Conservation (phyloP, 495 filamentous ascomycete genomes). For the Lasiosphaeria ovina region DNA sequence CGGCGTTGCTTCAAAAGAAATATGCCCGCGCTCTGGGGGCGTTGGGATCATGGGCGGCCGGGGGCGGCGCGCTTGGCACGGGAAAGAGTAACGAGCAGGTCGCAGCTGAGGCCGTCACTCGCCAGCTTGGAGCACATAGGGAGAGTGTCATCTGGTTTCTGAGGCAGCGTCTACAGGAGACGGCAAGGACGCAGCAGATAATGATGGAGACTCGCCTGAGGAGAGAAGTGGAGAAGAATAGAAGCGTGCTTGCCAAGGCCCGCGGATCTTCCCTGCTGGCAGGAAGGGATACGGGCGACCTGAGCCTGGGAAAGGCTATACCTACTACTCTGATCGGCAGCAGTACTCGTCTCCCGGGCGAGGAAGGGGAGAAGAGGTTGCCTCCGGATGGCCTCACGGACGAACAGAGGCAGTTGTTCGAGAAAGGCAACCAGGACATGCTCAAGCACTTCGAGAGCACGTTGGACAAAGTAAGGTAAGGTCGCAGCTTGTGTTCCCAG, state of each 20-base stretch:
- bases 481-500: neutral
- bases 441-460: conserved; percentile 87
- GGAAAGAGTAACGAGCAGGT: conserved; percentile 60
- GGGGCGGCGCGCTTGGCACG: conserved; percentile 36
- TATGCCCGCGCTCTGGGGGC: conserved; percentile 59
- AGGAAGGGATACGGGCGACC: conserved; percentile 11
- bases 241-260: conserved; percentile 76
- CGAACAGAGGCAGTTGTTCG: conserved; percentile 90
- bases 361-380: conserved; percentile 33
- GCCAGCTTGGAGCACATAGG: conserved; percentile 59
- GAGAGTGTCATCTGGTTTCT: conserved; percentile 84
- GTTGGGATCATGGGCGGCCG: conserved; percentile 72
- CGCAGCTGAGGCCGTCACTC: conserved; percentile 64
- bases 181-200: conserved; percentile 68
- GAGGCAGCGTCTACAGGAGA: conserved; percentile 68
- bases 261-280: conserved; percentile 20
- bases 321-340: neutral
- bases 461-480: conserved; percentile 84
- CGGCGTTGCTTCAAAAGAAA: conserved; percentile 64
- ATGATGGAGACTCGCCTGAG: conserved; percentile 91
- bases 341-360: conserved; percentile 34
- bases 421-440: conserved; percentile 89
- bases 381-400: conserved; percentile 60
- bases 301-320: conserved; percentile 8
- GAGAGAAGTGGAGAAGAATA: conserved; percentile 83